Evolutionary conservation across 306 rosid genomes (phyloP).

Genomic region (Castanea mollissima): DNA sequence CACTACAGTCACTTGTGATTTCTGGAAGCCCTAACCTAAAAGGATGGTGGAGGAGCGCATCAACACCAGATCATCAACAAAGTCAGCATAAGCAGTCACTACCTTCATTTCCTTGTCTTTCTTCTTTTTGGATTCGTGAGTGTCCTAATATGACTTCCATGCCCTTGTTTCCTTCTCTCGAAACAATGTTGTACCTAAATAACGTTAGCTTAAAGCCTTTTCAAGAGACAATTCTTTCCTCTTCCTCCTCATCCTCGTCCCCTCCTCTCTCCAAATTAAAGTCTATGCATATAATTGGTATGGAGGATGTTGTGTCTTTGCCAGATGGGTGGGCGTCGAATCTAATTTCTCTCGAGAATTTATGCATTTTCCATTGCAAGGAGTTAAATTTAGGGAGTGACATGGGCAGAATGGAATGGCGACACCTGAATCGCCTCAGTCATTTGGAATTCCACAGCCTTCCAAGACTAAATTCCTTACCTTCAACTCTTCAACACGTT

Average conservation of each 20-base stretch:
- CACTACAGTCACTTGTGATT: background rate
- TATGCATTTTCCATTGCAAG: no score
- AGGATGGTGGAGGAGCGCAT: constrained; percentile 20
- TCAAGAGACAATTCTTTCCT: background rate
- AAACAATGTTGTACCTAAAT: background rate
- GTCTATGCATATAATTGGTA: no score
- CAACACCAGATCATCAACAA: background rate
- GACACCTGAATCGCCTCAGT: background rate
- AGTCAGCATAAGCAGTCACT: background rate
- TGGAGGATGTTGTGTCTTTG: no score
- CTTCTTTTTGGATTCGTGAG: background rate
- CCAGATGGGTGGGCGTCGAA: no score
- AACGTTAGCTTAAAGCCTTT: background rate
- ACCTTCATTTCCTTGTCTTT: constrained; percentile 4
- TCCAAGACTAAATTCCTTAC: constrained; percentile 1
- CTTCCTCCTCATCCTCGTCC: no score
- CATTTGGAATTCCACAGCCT: fast-evolving
- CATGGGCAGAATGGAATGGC: background rate
- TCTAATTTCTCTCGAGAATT: no score
- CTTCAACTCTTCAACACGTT: background rate
- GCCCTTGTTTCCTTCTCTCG: background rate
- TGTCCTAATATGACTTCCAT: constrained; percentile 19
- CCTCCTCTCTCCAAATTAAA: no score
- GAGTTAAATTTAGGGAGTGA: no score
- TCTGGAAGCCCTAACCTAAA: background rate